Conservation (phyloP, 345 rosid genomes). For the Erodium maritimum region DNA sequence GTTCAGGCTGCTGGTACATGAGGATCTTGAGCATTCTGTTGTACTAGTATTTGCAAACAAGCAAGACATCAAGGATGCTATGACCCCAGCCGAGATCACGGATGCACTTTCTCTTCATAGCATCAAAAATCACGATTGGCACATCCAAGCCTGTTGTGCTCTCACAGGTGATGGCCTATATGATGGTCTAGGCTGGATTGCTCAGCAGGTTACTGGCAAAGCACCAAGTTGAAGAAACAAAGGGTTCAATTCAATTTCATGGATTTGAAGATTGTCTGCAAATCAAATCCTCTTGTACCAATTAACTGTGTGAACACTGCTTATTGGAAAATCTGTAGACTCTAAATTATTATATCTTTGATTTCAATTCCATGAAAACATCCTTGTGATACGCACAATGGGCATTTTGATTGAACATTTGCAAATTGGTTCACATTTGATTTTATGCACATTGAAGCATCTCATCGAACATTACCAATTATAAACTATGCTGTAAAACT, state of each 20-base stretch:
- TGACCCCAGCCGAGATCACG: slow-evolving; percentile 81
- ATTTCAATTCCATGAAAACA: not conserved
- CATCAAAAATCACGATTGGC: slow-evolving; percentile 96
- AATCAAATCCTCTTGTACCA: slow-evolving; percentile 10
- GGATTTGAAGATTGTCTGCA: slow-evolving; percentile 3
- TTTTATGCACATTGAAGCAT: slow-evolving; percentile 12
- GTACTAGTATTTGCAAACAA: slow-evolving; percentile 82
- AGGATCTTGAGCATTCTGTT: slow-evolving; percentile 60
- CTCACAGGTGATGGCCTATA: slow-evolving; percentile 79
- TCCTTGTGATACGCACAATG: too few relatives aligned
- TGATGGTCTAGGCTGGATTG: slow-evolving; percentile 86
- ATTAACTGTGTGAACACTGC: slow-evolving; percentile 8
- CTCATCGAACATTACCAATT: slow-evolving; percentile 5
- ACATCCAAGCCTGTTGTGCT: slow-evolving; percentile 87
- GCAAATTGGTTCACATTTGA: slow-evolving; percentile 1
- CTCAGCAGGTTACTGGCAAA: slow-evolving; percentile 75
- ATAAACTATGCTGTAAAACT: not conserved
- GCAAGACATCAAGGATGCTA: slow-evolving; percentile 85
- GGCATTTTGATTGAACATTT: slow-evolving; percentile 4
- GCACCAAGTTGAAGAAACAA: slow-evolving; percentile 32
- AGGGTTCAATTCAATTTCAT: not conserved
- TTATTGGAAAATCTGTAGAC: slow-evolving; percentile 11
- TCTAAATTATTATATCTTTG: slow-evolving; percentile 4
- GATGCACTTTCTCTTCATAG: slow-evolving; percentile 83
- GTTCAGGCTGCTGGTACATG: slow-evolving; percentile 63